Evolutionary conservation across 176 grass and related monocot genomes (phyloP), one percentile per base, ranked within the genome.

Genomic region (Zea luxurians): DNA sequence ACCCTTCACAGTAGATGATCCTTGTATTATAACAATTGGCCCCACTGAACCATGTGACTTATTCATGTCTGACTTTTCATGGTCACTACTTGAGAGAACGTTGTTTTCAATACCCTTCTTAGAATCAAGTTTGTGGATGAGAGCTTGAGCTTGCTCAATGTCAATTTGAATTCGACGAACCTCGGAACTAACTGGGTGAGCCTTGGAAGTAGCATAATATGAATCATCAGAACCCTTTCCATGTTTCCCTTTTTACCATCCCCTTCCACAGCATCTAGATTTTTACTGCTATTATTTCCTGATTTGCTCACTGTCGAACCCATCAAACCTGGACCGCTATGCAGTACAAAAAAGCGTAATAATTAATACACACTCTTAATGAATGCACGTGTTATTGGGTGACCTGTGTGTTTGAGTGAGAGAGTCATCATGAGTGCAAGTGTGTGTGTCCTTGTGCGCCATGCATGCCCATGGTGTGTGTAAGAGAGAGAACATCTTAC

Each of bases 31-130:
- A 66, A 99, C 80, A 46, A 99, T 95, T 71, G 92, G 96, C 13
- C 88, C 94, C 87, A 97, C 86, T 40, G 91, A 91, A 67, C 91
- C 91, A 66, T 86, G 86, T 73, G 75, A 53, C 57, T 63, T 84
- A 61, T 78, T 80, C 44, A 61, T 66, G 8, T 67, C 77, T 67
- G 87, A 38, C 87, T 89, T 78, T 72, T 90, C 83, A 4, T 89
- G 84, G 46, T 99, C 92, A 67, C 73, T 79, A 82, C 77, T 80
- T 7, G 84, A 94, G 18, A 99, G 84, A 78, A 91, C n/a, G 72
- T 88, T 99, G 48, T 90, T 91, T 83, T 88, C 86, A 49, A 99
- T 90, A 35, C 89, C 88, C 79, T 99, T 99, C 88, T 96, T 90
- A 21, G 74, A 81, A 85, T 99, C 96, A 83, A 99, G 96, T 85